Percentiles rank a stretch among this genome's conserved stretches.
Evolutionary conservation across 2,329 filamentous ascomycete species (phyloP).

Genomic region (Aureobasidium sp.): DNA sequence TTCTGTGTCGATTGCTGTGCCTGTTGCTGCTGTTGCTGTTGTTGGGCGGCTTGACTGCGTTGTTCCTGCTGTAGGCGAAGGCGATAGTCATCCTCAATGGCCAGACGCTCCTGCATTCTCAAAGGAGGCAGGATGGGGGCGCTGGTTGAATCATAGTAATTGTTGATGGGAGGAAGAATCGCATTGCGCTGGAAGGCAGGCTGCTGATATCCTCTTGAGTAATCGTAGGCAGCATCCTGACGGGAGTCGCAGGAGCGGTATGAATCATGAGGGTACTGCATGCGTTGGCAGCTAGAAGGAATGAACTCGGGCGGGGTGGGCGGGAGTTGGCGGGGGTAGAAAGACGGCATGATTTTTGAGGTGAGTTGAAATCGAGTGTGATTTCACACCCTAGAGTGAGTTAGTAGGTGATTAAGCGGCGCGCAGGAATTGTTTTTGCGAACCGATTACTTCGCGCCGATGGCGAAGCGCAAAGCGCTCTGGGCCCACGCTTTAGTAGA

Average conservation of each 20-base stretch:
- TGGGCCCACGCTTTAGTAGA: conserved; percentile 16
- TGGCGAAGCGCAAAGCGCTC: conserved; percentile 17
- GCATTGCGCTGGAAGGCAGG: conserved; percentile 22
- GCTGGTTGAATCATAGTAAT: conserved; percentile 39
- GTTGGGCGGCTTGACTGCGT: conserved; percentile 25
- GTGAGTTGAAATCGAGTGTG: conserved; percentile 31
- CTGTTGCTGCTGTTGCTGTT: conserved; percentile 31
- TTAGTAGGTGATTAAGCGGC: neutral
- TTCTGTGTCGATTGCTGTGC: conserved; percentile 38
- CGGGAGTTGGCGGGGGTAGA: conserved; percentile 41
- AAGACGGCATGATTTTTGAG: conserved; percentile 42
- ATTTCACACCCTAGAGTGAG: conserved; percentile 25
- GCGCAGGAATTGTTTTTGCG: neutral
- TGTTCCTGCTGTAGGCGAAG: conserved; percentile 34
- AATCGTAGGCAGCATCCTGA: conserved; percentile 39
- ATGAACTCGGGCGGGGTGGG: conserved; percentile 45
- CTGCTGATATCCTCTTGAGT: conserved; percentile 30
- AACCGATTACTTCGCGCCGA: conserved; percentile 18
- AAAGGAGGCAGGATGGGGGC: conserved; percentile 43
- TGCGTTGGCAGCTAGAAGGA: conserved; percentile 36
- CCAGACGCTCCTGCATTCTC: conserved; percentile 34
- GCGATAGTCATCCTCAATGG: conserved; percentile 33
- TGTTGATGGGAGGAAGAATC: conserved; percentile 29
- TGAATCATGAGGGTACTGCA: conserved; percentile 40
- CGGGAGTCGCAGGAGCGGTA: conserved; percentile 35